Conservation (phyloP, 148 eudicot species). For the Drosera capensis region DNA sequence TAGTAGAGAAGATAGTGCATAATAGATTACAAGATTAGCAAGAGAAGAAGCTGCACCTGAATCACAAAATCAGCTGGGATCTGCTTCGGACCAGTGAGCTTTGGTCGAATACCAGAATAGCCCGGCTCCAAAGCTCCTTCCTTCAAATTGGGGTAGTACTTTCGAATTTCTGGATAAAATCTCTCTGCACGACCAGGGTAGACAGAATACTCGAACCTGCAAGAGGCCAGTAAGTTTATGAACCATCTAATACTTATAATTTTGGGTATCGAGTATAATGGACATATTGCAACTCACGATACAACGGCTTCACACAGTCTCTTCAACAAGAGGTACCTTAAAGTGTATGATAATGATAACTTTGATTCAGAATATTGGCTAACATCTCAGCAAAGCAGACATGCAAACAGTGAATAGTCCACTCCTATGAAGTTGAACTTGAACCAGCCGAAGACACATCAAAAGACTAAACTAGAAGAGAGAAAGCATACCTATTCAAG, state of each 20-base stretch:
- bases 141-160: conserved; percentile 63
- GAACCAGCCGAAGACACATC: neutral
- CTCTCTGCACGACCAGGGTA: conserved; percentile 30
- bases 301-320: too few relatives aligned
- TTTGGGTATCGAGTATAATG: too few relatives aligned
- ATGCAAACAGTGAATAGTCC: neutral
- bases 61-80: conserved; percentile 59
- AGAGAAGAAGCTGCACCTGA: conserved; percentile 32
- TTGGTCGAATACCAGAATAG: conserved; percentile 82
- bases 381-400: too few relatives aligned
- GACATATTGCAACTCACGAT: too few relatives aligned
- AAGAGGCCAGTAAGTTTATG: conserved; percentile 1
- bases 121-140: conserved; percentile 72
- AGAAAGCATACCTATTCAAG: conserved; percentile 45
- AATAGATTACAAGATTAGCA: neutral
- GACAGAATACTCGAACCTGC: conserved; percentile 79
- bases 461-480: conserved; percentile 1
- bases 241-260: too few relatives aligned
- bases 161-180: conserved; percentile 68
- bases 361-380: too few relatives aligned
- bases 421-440: neutral
- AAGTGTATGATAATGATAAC: too few relatives aligned
- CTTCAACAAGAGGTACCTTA: too few relatives aligned
- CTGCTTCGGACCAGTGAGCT: conserved; percentile 62
- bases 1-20: too few relatives aligned